phyloP scores from a whole-genome alignment of 495 filamentous ascomycete species.

The Trichoderma virens region DNA sequence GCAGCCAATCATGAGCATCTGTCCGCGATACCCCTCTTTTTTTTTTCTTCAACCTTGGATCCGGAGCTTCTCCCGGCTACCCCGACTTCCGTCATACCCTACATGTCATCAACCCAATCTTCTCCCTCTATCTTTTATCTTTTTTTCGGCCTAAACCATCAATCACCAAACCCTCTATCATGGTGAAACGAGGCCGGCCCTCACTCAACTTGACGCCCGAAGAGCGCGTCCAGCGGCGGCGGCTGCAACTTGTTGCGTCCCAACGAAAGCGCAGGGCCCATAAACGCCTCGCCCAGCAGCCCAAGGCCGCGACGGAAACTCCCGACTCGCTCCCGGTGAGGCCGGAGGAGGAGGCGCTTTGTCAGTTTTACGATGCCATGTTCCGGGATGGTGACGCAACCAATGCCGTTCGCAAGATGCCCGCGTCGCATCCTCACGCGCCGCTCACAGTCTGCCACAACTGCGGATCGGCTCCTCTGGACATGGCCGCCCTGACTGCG shows the following conservation, averaged over 20 bases:
- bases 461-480: background rate
- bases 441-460: background rate
- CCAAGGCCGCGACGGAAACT: background rate
- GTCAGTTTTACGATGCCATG: background rate
- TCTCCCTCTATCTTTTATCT: no score
- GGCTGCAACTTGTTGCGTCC: background rate
- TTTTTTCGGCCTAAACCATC: background rate
- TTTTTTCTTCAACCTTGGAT: background rate
- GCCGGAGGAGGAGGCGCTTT: background rate
- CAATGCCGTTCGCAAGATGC: background rate
- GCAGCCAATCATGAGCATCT: background rate
- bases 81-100: background rate
- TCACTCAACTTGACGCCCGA: constrained; percentile 1
- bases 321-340: background rate
- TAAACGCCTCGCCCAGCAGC: background rate
- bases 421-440: background rate
- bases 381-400: background rate
- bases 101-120: no score
- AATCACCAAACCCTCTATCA: background rate
- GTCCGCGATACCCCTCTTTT: background rate
- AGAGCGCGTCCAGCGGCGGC: background rate
- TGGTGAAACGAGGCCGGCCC: background rate
- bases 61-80: background rate
- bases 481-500: background rate
- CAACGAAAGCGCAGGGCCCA: constrained; percentile 1